These are phyloP conservation scores for Piromyces sp. DNA, from an alignment of 192 early-diverging fungal genomes.

Conservation along the genomic window DNA sequence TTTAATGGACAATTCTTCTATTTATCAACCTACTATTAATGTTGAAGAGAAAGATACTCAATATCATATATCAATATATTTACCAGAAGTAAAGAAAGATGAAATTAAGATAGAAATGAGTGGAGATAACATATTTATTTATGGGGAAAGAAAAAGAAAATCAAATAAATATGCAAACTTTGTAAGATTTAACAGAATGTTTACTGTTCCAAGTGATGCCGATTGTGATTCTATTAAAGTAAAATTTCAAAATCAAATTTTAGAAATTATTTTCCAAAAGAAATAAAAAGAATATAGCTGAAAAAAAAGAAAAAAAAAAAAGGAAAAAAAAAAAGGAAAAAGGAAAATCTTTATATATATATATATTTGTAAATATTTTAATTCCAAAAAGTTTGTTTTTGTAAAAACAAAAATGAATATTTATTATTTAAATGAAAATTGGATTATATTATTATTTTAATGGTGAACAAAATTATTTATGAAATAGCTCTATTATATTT, in stretches of 20 bases:
- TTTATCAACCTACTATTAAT: background rate
- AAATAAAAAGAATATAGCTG: background rate
- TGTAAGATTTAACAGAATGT: background rate
- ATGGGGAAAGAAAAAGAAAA: background rate
- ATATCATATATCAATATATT: background rate
- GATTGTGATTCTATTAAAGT: background rate
- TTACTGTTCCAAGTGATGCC: background rate
- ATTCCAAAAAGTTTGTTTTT: too few relatives aligned
- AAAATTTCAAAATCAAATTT: background rate
- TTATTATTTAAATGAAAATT: too few relatives aligned
- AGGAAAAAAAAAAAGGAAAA: too few relatives aligned
- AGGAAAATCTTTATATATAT: too few relatives aligned
- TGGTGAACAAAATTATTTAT: too few relatives aligned
- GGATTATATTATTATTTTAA: too few relatives aligned
- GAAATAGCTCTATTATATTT: too few relatives aligned
- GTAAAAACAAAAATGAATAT: too few relatives aligned
- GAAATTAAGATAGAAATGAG: background rate
- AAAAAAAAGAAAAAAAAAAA: too few relatives aligned
- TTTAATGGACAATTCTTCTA: background rate
- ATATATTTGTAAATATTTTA: too few relatives aligned
- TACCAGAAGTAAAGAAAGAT: background rate
- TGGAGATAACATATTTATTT: background rate
- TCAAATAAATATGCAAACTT: background rate
- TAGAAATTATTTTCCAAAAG: background rate
- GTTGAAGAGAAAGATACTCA: background rate